Evolutionary conservation across 768 basidiomycete genomes (phyloP).

Genomic region (Psilocybe cubensis): DNA sequence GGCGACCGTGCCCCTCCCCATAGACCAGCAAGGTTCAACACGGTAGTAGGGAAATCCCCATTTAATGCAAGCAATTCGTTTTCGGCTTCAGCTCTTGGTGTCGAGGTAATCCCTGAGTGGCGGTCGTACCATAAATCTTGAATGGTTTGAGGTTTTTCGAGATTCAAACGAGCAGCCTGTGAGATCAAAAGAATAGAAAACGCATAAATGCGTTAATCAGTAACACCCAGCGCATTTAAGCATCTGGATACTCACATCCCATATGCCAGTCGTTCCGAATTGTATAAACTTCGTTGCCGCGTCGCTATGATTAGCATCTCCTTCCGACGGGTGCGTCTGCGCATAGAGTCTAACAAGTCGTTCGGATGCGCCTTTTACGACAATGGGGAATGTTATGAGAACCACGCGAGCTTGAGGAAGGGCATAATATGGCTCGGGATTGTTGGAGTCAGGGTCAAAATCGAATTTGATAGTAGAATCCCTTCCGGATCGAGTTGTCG

Average conservation of each 20-base stretch:
- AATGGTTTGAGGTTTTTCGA: slow-evolving; percentile 4
- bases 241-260: slow-evolving; percentile 49
- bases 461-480: slow-evolving; percentile 54
- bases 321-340: slow-evolving; percentile 23
- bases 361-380: slow-evolving; percentile 46
- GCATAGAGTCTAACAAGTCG: slow-evolving; percentile 50
- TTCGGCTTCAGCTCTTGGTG: slow-evolving; percentile 54
- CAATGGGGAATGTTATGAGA: slow-evolving; percentile 60
- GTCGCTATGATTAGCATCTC: neutral
- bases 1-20: slow-evolving; percentile 59
- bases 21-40: slow-evolving; percentile 64
- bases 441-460: slow-evolving; percentile 55
- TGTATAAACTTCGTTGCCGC: slow-evolving; percentile 51
- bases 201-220: neutral
- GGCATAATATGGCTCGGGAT: slow-evolving; percentile 41
- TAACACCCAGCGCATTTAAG: neutral
- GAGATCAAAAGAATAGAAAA: neutral
- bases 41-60: slow-evolving; percentile 44
- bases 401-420: slow-evolving; percentile 60
- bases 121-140: slow-evolving; percentile 51
- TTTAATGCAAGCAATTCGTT: slow-evolving; percentile 54
- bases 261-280: slow-evolving; percentile 64
- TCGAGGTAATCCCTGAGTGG: slow-evolving; percentile 46
- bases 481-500: slow-evolving; percentile 58
- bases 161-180: slow-evolving; percentile 20